phyloP scores from a whole-genome alignment of 768 basidiomycete genomes.

The Dioszegia crocea region DNA sequence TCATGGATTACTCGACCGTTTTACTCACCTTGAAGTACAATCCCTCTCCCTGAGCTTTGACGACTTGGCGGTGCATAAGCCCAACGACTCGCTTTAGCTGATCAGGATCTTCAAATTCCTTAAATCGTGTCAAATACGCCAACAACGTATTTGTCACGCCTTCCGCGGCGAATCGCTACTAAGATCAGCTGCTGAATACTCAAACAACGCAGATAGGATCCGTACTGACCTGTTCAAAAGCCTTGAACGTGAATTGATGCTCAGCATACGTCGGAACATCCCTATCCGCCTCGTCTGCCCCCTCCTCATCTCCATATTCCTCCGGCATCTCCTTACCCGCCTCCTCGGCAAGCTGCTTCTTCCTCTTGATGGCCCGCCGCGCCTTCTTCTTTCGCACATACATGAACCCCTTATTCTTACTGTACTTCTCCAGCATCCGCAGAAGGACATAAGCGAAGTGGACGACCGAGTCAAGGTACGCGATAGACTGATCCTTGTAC shows the following conservation, averaged over 20 bases:
- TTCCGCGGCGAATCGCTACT: slow-evolving; percentile 81
- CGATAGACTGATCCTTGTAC: slow-evolving; percentile 68
- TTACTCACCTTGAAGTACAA: slow-evolving; percentile 83
- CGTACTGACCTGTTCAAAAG: slow-evolving; percentile 76
- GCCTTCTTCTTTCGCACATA: slow-evolving; percentile 67
- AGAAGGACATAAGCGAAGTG: slow-evolving; percentile 79
- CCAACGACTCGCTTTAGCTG: slow-evolving; percentile 85
- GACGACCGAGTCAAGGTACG: slow-evolving; percentile 73
- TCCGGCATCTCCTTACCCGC: slow-evolving; percentile 52
- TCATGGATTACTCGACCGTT: slow-evolving; percentile 2
- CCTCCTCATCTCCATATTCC: slow-evolving; percentile 57
- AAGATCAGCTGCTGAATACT: background rate
- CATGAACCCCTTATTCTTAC: slow-evolving; percentile 65
- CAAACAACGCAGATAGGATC: no score
- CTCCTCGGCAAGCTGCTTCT: slow-evolving; percentile 10
- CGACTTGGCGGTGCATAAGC: slow-evolving; percentile 83
- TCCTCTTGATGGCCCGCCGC: slow-evolving; percentile 54
- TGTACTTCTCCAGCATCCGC: slow-evolving; percentile 82
- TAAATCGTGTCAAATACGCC: slow-evolving; percentile 75
- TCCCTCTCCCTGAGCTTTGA: slow-evolving; percentile 86
- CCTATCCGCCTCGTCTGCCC: slow-evolving; percentile 55
- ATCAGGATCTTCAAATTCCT: slow-evolving; percentile 69
- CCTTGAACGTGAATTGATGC: slow-evolving; percentile 84
- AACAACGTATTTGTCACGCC: slow-evolving; percentile 81
- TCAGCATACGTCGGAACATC: slow-evolving; percentile 65